phyloP scores from a whole-genome alignment of 139 green algal species.

The Desmodesmus armatus region DNA sequence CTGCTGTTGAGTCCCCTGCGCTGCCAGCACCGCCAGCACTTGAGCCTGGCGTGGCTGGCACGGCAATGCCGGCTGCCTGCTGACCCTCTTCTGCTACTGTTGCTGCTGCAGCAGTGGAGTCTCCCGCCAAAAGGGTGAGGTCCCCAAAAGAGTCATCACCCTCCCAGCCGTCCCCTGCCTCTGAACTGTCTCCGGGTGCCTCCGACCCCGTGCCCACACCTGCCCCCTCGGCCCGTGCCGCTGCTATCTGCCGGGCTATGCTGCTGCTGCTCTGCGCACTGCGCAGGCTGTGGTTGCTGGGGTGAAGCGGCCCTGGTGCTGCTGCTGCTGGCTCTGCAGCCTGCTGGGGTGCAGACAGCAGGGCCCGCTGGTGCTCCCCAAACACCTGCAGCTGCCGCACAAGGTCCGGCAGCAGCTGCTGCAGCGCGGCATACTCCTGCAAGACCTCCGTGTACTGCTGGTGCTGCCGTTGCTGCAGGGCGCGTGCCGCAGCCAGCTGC shows the following conservation, averaged over 20 bases:
- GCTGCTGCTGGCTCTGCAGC: conserved; percentile 18
- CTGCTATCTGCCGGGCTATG: conserved; percentile 17
- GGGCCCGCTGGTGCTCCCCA: neutral
- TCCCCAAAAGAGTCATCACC: conserved; percentile 23
- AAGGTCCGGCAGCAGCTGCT: conserved; percentile 22
- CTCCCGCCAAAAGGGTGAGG: neutral
- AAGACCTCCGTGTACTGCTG: no score
- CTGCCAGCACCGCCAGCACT: neutral
- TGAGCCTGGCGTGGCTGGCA: no score
- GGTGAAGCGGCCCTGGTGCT: neutral
- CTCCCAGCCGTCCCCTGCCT: conserved; percentile 21
- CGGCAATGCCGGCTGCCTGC: no score
- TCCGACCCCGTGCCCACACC: neutral
- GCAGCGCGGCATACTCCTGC: conserved; percentile 6
- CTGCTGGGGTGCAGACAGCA: conserved; percentile 12
- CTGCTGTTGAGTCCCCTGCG: neutral
- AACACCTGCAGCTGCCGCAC: neutral
- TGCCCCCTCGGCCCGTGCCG: neutral
- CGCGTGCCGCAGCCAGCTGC: neutral
- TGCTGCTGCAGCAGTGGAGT: neutral
- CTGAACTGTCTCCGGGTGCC: neutral
- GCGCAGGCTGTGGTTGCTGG: neutral
- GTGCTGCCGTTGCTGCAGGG: no score
- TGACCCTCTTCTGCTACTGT: no score
- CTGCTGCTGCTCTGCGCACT: neutral